Evolutionary conservation across 495 filamentous ascomycete species (phyloP).

Genomic region (Trypethelium eluteriae): DNA sequence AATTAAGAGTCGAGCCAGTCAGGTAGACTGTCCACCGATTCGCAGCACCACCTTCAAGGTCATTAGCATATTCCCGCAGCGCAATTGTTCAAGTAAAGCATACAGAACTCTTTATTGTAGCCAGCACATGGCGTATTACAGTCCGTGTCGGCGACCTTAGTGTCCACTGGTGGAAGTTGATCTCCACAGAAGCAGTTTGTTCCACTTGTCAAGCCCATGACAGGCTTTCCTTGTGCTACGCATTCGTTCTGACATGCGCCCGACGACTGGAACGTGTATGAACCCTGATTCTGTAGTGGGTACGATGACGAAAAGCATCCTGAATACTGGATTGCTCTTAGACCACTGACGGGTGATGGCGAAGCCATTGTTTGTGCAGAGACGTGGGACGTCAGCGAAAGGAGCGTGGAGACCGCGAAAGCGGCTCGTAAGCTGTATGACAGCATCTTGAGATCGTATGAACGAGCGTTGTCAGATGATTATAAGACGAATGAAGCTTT

Average conservation of each 20-base stretch:
- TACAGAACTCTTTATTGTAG: slow-evolving; percentile 50
- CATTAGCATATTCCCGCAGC: neutral
- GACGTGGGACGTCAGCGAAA: slow-evolving; percentile 7
- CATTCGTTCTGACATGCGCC: slow-evolving; percentile 41
- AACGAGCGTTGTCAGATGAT: neutral
- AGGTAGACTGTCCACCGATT: slow-evolving; percentile 44
- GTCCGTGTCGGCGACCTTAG: slow-evolving; percentile 40
- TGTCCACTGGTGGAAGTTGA: slow-evolving; percentile 44
- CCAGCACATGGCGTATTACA: slow-evolving; percentile 56
- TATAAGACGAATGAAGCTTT: neutral
- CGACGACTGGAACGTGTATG: slow-evolving; percentile 33
- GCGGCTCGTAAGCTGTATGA: neutral
- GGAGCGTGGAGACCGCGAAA: slow-evolving; percentile 4
- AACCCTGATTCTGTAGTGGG: slow-evolving; percentile 33
- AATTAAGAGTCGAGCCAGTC: slow-evolving; percentile 37
- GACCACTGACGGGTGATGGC: neutral
- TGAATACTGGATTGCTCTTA: slow-evolving; percentile 24
- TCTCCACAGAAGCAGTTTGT: slow-evolving; percentile 57
- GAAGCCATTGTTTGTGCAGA: slow-evolving; percentile 12
- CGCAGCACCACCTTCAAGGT: slow-evolving; percentile 46
- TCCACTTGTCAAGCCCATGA: slow-evolving; percentile 39
- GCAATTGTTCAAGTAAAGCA: slow-evolving; percentile 26
- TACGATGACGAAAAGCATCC: slow-evolving; percentile 41
- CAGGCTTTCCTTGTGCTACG: slow-evolving; percentile 25
- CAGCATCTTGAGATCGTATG: neutral